A percentile compares a stretch with the other conserved stretches of the same genome.
Conservation (phyloP, 495 filamentous ascomycete genomes). For the Talaromyces stipitatus region DNA sequence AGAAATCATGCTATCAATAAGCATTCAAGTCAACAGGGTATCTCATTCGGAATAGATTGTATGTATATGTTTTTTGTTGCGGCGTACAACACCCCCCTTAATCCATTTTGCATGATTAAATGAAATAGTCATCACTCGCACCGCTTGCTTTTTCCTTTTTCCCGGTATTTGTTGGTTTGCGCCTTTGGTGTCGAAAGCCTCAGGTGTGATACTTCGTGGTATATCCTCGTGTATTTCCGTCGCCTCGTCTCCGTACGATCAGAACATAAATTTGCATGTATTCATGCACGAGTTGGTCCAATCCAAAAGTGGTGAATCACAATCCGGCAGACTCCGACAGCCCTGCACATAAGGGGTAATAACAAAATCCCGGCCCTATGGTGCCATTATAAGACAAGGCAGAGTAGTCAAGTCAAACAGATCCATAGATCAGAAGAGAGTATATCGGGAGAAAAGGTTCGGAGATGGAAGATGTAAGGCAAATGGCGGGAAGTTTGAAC, state of each 20-base stretch:
- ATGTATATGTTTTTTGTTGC: neutral
- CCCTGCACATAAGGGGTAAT: neutral
- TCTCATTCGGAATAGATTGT: conserved; percentile 1
- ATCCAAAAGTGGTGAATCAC: neutral
- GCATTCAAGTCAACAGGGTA: conserved; percentile 2
- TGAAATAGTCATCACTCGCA: neutral
- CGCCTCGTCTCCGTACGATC: neutral
- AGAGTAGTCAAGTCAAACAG: neutral
- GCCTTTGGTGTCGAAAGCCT: neutral
- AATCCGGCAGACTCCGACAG: neutral
- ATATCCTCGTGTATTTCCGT: neutral
- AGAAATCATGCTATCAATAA: neutral
- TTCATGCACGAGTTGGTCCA: neutral
- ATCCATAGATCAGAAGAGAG: neutral
- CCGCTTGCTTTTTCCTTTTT: neutral
- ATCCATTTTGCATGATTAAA: neutral
- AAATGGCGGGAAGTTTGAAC: neutral
- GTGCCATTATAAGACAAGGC: neutral
- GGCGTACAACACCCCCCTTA: neutral
- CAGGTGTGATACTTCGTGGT: neutral
- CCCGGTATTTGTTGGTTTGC: neutral
- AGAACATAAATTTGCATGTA: neutral
- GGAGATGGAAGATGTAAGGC: neutral
- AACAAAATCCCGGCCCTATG: neutral
- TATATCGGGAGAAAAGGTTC: neutral